A percentile compares a stretch with the other conserved stretches of the same genome.
These are phyloP conservation scores for Yarrowia deformans DNA, from an alignment of 805 yeast genomes.

Conservation along the genomic window DNA sequence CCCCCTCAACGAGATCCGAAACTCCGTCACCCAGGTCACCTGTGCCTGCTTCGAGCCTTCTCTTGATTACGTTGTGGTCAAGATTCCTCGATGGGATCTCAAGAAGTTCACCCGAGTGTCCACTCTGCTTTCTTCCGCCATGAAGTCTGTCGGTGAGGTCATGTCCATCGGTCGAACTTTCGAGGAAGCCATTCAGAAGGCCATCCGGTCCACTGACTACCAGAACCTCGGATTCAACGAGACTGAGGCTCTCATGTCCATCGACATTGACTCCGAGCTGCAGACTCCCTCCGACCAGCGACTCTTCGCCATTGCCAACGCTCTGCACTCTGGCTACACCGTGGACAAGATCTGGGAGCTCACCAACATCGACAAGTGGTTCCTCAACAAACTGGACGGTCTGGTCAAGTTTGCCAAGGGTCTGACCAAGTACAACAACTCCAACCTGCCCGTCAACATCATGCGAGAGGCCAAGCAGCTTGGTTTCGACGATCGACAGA, in stretches of 20 bases:
- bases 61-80: constrained; percentile 93
- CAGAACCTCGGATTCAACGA: constrained; percentile 90
- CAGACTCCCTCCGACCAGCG: constrained; percentile 98
- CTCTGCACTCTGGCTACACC: constrained; percentile 83
- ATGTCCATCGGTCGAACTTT: constrained; percentile 98
- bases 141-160: constrained; percentile 99
- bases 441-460: constrained; percentile 62
- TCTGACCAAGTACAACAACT: constrained; percentile 47
- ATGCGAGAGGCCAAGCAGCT: constrained; percentile 91
- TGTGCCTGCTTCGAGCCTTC: constrained; percentile 98
- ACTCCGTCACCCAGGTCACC: constrained; percentile 77
- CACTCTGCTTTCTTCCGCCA: constrained; percentile 83
- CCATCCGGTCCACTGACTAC: constrained; percentile 94
- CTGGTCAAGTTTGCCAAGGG: constrained; percentile 74
- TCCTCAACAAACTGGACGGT: constrained; percentile 81
- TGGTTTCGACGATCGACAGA: constrained; percentile 96
- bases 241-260: constrained; percentile 83
- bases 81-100: constrained; percentile 99
- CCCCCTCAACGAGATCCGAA: constrained; percentile 88
- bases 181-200: constrained; percentile 97
- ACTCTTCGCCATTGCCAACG: constrained; percentile 94
- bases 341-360: constrained; percentile 91
- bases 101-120: constrained; percentile 94
- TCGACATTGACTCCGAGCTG: constrained; percentile 90
- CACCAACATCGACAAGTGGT: constrained; percentile 96